phyloP scores from a whole-genome alignment of 257 asterid genomes.

The Solanum medicagineum region DNA sequence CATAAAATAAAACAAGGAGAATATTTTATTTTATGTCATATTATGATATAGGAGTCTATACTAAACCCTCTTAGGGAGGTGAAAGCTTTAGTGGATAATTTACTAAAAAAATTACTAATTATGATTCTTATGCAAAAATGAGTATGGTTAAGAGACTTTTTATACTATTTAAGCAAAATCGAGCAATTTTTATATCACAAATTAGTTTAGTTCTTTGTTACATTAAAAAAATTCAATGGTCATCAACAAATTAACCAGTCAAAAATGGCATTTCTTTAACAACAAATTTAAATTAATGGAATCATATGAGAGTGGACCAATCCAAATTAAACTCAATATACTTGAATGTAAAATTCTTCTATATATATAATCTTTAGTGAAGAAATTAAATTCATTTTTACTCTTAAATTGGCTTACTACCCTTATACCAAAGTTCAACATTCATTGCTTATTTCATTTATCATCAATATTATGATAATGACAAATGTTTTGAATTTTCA shows the following conservation, averaged over 20 bases:
- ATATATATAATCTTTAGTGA: background rate
- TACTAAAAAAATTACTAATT: too few species aligned
- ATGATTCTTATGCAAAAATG: background rate
- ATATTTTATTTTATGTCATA: too few species aligned
- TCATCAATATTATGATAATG: background rate
- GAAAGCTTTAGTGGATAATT: too few species aligned
- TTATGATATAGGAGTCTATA: too few species aligned
- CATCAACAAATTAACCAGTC: background rate
- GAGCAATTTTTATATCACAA: background rate
- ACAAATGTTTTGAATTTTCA: background rate
- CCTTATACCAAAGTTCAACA: background rate
- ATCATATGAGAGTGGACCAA: background rate
- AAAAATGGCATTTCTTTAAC: background rate
- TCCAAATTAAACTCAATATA: background rate
- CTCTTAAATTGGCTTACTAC: background rate
- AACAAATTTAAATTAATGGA: background rate
- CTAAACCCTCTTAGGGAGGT: too few species aligned
- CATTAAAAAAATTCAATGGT: background rate
- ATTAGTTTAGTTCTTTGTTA: background rate
- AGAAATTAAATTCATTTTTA: background rate
- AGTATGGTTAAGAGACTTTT: background rate
- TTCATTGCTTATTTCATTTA: background rate
- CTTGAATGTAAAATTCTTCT: background rate
- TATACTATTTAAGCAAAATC: background rate
- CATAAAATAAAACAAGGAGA: too few species aligned